These are phyloP conservation scores for Thermothielavioides terrestris DNA, from an alignment of 495 filamentous ascomycete genomes.

Conservation along the genomic window DNA sequence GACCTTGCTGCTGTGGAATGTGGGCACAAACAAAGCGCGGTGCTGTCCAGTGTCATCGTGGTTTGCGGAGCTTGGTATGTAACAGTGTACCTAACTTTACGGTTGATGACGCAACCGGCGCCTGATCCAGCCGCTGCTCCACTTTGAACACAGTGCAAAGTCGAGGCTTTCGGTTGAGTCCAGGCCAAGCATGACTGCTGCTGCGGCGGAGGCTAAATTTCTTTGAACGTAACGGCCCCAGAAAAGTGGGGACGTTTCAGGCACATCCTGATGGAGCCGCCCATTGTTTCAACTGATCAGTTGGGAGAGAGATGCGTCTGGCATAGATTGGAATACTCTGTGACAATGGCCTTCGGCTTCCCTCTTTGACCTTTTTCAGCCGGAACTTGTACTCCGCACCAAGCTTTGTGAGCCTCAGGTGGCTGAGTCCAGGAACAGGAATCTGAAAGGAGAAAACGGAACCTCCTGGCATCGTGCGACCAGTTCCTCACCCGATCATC, in stretches of 20 bases:
- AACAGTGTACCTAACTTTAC: not conserved
- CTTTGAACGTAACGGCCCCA: not conserved
- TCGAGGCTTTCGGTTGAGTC: not conserved
- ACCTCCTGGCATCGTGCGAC: not conserved
- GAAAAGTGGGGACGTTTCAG: conserved; percentile 9
- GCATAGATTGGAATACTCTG: conserved; percentile 4
- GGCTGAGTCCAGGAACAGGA: too few relatives aligned
- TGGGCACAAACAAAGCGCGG: too few relatives aligned
- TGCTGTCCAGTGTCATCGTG: too few relatives aligned
- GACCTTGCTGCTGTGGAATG: too few relatives aligned
- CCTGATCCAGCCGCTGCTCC: not conserved
- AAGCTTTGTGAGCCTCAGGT: too few relatives aligned
- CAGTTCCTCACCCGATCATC: not conserved
- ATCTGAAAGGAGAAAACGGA: too few relatives aligned
- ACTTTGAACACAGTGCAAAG: not conserved
- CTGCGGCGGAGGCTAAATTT: conserved; percentile 1
- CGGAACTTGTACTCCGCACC: too few relatives aligned
- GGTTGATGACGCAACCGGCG: conserved; percentile 1
- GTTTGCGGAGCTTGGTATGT: too few relatives aligned
- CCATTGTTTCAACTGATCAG: conserved; percentile 7
- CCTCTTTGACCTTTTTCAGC: too few relatives aligned
- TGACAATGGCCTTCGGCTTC: too few relatives aligned
- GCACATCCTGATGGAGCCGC: not conserved
- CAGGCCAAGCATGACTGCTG: not conserved
- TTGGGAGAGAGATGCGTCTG: not conserved